These are phyloP conservation scores for Atkinsonella texensis DNA, from an alignment of 2,329 filamentous ascomycete genomes.

Conservation along the genomic window DNA sequence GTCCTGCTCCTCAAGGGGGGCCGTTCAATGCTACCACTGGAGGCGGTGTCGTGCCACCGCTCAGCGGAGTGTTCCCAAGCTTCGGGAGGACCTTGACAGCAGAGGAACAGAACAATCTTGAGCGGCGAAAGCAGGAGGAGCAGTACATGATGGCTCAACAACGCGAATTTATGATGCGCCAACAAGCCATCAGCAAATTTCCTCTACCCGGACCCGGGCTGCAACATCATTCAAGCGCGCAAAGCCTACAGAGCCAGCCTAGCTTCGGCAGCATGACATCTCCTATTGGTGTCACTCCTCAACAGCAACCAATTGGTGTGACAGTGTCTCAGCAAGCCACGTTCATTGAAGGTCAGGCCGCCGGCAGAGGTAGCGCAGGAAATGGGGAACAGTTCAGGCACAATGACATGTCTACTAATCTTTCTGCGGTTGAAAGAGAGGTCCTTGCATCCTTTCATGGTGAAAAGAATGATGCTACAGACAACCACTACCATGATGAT, in stretches of 20 bases:
- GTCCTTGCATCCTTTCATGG: slow-evolving; percentile 30
- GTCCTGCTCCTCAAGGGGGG: slow-evolving; percentile 46
- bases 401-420: slow-evolving; percentile 61
- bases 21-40: slow-evolving; percentile 36
- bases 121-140: slow-evolving; percentile 94
- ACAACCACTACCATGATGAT: slow-evolving; percentile 12
- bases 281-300: slow-evolving; percentile 49
- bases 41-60: slow-evolving; percentile 67
- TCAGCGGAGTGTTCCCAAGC: slow-evolving; percentile 86
- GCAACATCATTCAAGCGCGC: slow-evolving; percentile 88
- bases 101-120: slow-evolving; percentile 94
- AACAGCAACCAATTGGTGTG: slow-evolving; percentile 32
- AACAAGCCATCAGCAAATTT: slow-evolving; percentile 67
- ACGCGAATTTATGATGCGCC: slow-evolving; percentile 81
- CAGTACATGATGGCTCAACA: slow-evolving; percentile 95
- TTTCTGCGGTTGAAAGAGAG: slow-evolving; percentile 43
- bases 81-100: slow-evolving; percentile 95
- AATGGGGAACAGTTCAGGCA: slow-evolving; percentile 47
- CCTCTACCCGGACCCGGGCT: slow-evolving; percentile 46
- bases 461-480: not conserved
- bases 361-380: slow-evolving; percentile 16
- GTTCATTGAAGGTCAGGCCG: slow-evolving; percentile 54
- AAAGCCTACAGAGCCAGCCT: slow-evolving; percentile 92
- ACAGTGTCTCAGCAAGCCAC: slow-evolving; percentile 27
- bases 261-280: slow-evolving; percentile 92